Evolutionary conservation across 495 filamentous ascomycete genomes (phyloP), one percentile per base, ranked within the genome.

Genomic region (Penicillium macrosclerotiorum): DNA sequence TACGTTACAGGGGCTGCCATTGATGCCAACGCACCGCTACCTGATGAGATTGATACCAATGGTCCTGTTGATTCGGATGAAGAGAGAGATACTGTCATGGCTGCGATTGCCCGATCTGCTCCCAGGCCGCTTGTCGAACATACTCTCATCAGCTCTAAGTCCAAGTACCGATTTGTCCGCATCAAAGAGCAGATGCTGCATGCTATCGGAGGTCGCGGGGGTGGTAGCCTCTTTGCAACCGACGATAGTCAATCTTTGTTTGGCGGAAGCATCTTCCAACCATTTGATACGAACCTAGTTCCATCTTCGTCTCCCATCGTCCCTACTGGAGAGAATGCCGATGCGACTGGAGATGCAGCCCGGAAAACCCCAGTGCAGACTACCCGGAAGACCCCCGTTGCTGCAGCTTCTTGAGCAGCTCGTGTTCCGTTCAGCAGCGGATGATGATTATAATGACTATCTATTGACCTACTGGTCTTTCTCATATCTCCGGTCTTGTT

Each of bases 21-120:
- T 54, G 90, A 95, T 61, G 91, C 91, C 51, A 92, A 92, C 60
- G 90, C 89, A 6, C 90, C 92, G n/a, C 68, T 92, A 4, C 85
- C 88, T 44, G 90, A 96, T 37, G 91, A 96, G 37, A 57, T 76
- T 36, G 84, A 88, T 13, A 87, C 85, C 36, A 75, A 74, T 41
- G 85, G 85, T 23, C 79, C 85, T 1, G 83, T 97, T 20, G 94
- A 98, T 65, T 89, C 85, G 2, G 93, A 97, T 52, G 93, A 96
- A 73, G 93, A 98, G 64, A 85, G 84, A 31, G 86, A 90, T 37
- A 73, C 84, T 1, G 87, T 97, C 39, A 96, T 97, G 90, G 70
- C 77, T 12, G 89, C 86, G 9, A 78, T 98, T 34, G 71, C 81
- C 9, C 81, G 84, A 27, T 85, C 85, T 57, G 81, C 80, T 23